A percentile compares a stretch with the other conserved stretches of the same genome.
These are phyloP conservation scores for Neoscytalidium dimidiatum DNA, from an alignment of 2,329 filamentous ascomycete species.

Conservation along the genomic window DNA sequence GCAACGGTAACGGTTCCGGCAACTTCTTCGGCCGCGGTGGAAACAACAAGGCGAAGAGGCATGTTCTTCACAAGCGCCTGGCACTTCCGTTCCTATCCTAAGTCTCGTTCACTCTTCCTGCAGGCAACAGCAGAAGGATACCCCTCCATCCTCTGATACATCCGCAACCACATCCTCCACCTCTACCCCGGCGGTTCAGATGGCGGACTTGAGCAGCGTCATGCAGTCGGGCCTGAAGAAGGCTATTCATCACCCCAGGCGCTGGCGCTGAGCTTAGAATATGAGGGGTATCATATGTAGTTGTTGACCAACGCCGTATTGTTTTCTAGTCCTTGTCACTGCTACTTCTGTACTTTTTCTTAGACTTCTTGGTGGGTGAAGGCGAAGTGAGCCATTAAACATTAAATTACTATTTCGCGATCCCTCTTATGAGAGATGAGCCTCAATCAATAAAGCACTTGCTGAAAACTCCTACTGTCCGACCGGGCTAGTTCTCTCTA, in stretches of 20 bases:
- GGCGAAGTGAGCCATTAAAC: neutral
- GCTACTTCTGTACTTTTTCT: neutral
- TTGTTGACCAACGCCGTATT: neutral
- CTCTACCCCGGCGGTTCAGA: neutral
- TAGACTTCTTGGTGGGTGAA: neutral
- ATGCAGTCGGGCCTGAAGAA: constrained; percentile 7
- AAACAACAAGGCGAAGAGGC: constrained; percentile 17
- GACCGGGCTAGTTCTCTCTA: too few species aligned
- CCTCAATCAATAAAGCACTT: neutral
- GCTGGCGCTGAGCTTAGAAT: neutral
- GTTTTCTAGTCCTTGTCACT: neutral
- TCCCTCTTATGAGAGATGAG: neutral
- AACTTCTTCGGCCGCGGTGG: constrained; percentile 4
- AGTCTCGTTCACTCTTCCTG: neutral
- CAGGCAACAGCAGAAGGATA: neutral
- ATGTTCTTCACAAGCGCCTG: constrained; percentile 6
- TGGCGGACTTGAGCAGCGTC: neutral
- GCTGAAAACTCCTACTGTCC: neutral
- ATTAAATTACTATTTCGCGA: neutral
- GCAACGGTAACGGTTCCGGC: constrained; percentile 1
- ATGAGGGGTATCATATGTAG: neutral
- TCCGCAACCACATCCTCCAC: neutral
- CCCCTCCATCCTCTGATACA: neutral
- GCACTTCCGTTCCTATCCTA: constrained; percentile 2
- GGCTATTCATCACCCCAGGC: neutral